These are phyloP conservation scores for Penicillium canescens DNA, from an alignment of 495 filamentous ascomycete genomes.

Conservation along the genomic window DNA sequence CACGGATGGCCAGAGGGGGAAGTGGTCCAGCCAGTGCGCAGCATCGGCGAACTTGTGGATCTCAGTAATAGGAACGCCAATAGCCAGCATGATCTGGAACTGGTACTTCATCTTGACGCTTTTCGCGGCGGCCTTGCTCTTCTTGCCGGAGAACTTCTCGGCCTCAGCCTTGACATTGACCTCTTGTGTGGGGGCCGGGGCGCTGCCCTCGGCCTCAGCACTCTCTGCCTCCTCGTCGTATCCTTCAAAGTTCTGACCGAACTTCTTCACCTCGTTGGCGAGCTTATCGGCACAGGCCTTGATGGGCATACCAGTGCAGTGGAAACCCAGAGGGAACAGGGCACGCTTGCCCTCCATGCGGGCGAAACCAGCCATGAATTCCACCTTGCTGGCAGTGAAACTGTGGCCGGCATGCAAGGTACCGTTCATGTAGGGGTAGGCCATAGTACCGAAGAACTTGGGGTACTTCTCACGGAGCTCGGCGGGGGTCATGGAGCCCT, in stretches of 20 bases:
- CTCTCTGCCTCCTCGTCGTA: conserved; percentile 64
- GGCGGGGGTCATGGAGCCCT: conserved; percentile 63
- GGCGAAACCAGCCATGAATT: conserved; percentile 81
- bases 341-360: conserved; percentile 86
- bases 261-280: conserved; percentile 80
- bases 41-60: conserved; percentile 92
- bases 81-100: conserved; percentile 84
- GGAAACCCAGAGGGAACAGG: conserved; percentile 89
- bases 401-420: conserved; percentile 89
- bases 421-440: conserved; percentile 97
- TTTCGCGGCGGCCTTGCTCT: conserved; percentile 92
- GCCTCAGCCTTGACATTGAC: conserved; percentile 73
- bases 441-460: conserved; percentile 93
- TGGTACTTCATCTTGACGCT: conserved; percentile 87
- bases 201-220: conserved; percentile 26
- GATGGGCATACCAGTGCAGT: conserved; percentile 98
- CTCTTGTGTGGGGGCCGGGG: conserved; percentile 53
- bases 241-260: conserved; percentile 82
- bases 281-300: conserved; percentile 97
- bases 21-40: conserved; percentile 82
- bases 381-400: conserved; percentile 87
- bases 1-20: conserved; percentile 76
- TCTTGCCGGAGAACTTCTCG: conserved; percentile 90
- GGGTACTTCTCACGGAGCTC: conserved; percentile 79
- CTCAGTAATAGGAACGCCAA: conserved; percentile 79